Base-by-base conservation (phyloP, 148 eudicot species). In the Silene conica region DNA sequence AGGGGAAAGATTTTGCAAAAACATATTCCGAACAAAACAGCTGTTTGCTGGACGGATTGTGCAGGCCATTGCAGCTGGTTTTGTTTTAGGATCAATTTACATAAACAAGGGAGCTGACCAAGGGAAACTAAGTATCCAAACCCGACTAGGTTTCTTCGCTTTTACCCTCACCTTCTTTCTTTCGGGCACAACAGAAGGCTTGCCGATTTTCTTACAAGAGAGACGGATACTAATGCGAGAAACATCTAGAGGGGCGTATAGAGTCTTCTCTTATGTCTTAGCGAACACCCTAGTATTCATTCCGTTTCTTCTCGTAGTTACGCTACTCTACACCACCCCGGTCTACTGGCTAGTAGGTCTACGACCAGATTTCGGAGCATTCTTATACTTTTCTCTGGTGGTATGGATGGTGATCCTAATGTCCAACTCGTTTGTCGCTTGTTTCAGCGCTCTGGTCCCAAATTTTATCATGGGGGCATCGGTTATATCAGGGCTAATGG, bases 381-480 rank as follows among this genome's bases (percentile, higher is more conserved):
- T 86, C 80, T 73, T 92, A 77, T 95, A 92, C 81, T 95, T 95
- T 72, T 78, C 85, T 15, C 79, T 95, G 34, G 89, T 92, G 63
- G 94, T 92, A 1, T 92, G 99, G 99, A 75, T 92, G 84, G 99
- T 95, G 57, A 82, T 95, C 8, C 50, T 90, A 73, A 85, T 89
- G 94, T 89, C 97, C 11, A 95, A 92, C 62, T 95, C 99, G 0
- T 95, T 95, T 80, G 92, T 92, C 18, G 94, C 97, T 5, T 89
- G 89, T 78, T 95, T 88, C 78, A 95, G 99, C 59, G 89, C 96
- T 8, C 78, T 92, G 43, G 97, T 90, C 63, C 99, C 99, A 0
- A 89, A 89, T 64, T 95, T 95, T 85, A 95, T 95, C 83, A 87
- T 91, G 92, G 99, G 99, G 61, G 89, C 89, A 25, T 92, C 96